A percentile compares a stretch with the other conserved stretches of the same genome.
Evolutionary conservation across 495 filamentous ascomycete species (phyloP).

Genomic region (Niebla homalea): DNA sequence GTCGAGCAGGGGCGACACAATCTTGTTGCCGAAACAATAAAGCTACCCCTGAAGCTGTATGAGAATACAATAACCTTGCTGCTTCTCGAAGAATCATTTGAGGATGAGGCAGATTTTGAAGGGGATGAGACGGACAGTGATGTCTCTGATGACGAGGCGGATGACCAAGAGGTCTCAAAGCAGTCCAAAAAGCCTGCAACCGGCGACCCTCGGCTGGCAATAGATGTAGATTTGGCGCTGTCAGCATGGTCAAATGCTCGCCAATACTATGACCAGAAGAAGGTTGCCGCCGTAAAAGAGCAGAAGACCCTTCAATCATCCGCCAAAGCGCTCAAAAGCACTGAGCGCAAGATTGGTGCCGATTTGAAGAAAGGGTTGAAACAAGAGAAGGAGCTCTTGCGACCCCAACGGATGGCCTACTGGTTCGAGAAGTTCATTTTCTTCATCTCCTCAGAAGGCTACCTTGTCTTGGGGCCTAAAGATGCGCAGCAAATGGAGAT

Average conservation of each 20-base stretch:
- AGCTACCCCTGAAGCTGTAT: slow-evolving; percentile 72
- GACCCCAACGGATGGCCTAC: slow-evolving; percentile 63
- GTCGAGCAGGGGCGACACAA: slow-evolving; percentile 70
- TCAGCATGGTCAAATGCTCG: slow-evolving; percentile 79
- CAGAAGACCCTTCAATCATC: slow-evolving; percentile 76
- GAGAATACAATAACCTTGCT: slow-evolving; percentile 79
- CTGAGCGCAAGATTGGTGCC: slow-evolving; percentile 71
- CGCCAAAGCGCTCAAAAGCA: slow-evolving; percentile 70
- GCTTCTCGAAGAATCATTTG: slow-evolving; percentile 54
- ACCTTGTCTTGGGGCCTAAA: slow-evolving; percentile 72
- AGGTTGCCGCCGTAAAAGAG: slow-evolving; percentile 67
- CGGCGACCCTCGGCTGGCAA: slow-evolving; percentile 39
- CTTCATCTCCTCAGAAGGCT: slow-evolving; percentile 93
- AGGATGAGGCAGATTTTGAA: slow-evolving; percentile 45
- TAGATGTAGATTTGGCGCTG: slow-evolving; percentile 76
- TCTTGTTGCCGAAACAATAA: slow-evolving; percentile 75
- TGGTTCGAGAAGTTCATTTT: slow-evolving; percentile 97
- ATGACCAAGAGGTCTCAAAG: slow-evolving; percentile 22
- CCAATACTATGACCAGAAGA: slow-evolving; percentile 84
- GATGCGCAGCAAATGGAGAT: slow-evolving; percentile 88
- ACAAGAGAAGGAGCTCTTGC: slow-evolving; percentile 80
- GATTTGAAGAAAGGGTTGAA: slow-evolving; percentile 79
- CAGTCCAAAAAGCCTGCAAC: slow-evolving; percentile 18
- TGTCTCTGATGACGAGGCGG: slow-evolving; percentile 41
- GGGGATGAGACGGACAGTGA: slow-evolving; percentile 53